Conservation (phyloP, 2,329 filamentous ascomycete genomes). For the Apiospora koreana region DNA sequence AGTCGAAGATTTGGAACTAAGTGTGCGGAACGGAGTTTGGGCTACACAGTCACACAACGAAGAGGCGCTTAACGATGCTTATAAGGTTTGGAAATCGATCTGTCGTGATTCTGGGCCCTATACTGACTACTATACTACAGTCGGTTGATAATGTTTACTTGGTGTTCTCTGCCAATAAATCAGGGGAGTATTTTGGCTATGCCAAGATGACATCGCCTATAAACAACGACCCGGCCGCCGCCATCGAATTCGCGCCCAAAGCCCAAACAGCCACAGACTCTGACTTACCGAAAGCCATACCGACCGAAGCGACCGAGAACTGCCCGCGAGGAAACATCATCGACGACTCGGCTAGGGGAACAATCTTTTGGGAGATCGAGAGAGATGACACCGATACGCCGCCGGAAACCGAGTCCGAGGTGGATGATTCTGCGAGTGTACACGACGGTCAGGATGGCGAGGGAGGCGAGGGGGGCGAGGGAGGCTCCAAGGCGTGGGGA, state of each 20-base stretch:
- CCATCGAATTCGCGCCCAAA: conserved; percentile 69
- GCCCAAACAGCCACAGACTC: conserved; percentile 58
- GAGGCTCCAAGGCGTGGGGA: conserved; percentile 71
- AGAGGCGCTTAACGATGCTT: conserved; percentile 77
- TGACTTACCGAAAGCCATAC: conserved; percentile 77
- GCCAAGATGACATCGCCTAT: conserved; percentile 88
- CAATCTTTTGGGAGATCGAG: conserved; percentile 94
- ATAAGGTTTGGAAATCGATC: conserved; percentile 56
- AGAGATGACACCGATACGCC: conserved; percentile 49
- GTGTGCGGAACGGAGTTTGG: conserved; percentile 87
- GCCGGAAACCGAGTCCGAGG: conserved; percentile 27
- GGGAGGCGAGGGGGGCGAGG: conserved; percentile 43
- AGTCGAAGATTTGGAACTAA: conserved; percentile 84
- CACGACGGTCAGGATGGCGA: conserved; percentile 40
- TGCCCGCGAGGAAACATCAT: conserved; percentile 85
- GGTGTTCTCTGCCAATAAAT: conserved; percentile 96
- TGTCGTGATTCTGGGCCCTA: not conserved
- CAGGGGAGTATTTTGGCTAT: conserved; percentile 95
- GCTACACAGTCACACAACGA: conserved; percentile 95
- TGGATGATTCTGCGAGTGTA: conserved; percentile 29
- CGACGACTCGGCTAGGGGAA: conserved; percentile 89
- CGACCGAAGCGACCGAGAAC: conserved; percentile 74
- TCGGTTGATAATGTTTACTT: conserved; percentile 82
- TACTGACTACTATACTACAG: conserved; percentile 44
- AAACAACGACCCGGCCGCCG: conserved; percentile 70